Conservation (phyloP, 1,284 basidiomycete genomes). For the Austroboletus niveus region DNA sequence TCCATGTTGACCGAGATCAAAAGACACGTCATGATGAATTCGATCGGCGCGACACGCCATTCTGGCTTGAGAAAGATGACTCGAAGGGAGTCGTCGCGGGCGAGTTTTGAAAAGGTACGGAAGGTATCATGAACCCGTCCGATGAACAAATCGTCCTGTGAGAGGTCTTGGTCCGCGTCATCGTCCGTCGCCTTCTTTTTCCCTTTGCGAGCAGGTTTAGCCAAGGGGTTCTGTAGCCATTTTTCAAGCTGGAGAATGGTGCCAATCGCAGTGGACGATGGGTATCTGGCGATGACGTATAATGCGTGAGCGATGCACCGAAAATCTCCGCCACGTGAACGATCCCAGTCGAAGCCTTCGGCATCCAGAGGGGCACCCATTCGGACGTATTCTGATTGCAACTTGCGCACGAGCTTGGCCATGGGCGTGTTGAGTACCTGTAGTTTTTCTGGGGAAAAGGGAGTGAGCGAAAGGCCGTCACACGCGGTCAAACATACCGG, state of each 20-base stretch:
- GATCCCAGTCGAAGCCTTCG: conserved; percentile 53
- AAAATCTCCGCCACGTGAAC: conserved; percentile 59
- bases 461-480: neutral
- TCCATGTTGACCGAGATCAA: conserved; percentile 47
- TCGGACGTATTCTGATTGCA: conserved; percentile 46
- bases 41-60: conserved; percentile 55
- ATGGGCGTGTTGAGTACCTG: conserved; percentile 57
- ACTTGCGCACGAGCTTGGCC: conserved; percentile 49
- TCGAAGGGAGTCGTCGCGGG: conserved; percentile 33
- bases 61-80: conserved; percentile 34
- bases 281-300: conserved; percentile 47
- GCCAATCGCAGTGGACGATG: conserved; percentile 33
- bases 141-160: conserved; percentile 34
- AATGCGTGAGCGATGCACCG: conserved; percentile 56
- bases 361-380: conserved; percentile 40
- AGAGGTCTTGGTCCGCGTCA: conserved; percentile 14
- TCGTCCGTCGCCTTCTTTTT: conserved; percentile 21
- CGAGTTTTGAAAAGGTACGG: conserved; percentile 43
- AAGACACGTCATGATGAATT: conserved; percentile 54
- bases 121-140: conserved; percentile 42
- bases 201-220: conserved; percentile 3
- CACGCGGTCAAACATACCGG: conserved; percentile 35
- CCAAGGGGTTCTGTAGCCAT: conserved; percentile 44
- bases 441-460: conserved; percentile 50
- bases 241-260: conserved; percentile 47